Evolutionary conservation across 257 asterid genomes (phyloP), one percentile per base, ranked within the genome.

Genomic region (Solanum dulcamara): DNA sequence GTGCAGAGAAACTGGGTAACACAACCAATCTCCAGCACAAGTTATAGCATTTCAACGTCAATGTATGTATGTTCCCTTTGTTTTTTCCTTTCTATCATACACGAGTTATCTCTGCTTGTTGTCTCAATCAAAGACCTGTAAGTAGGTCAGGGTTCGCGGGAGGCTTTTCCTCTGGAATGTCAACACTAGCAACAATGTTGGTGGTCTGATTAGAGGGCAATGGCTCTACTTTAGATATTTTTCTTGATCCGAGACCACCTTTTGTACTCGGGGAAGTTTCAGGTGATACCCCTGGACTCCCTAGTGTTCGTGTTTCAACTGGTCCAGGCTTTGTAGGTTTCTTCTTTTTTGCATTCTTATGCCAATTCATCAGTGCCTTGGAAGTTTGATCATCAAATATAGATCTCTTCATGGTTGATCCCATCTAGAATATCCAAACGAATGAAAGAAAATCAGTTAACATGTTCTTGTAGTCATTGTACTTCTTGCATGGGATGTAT

Each of bases 341-440:
- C 60, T 20, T 71, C 30, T 42, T 92, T 91, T 92, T 94, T 0
- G 94, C 93, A 72, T 90, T 91, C 87, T 91, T 91, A 83, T 94
- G 97, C 99, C 99, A 96, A 40, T 89, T 94, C 95, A 89, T 90
- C 4, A 96, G 84, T 2, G 99, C 99, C 91, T 94, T 96, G 4
- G 95, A 92, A 0, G 99, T 96, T 90, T 96, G 97, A 53, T 96
- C 98, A 62, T 96, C 99, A 30, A 96, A 96, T 10, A 96, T 93
- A 35, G 97, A 91, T 90, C 89, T 92, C 88, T 96, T 96, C 93
- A 96, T 95, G 81, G 93, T 90, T 83, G 99, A 94, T 87, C 99
- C 99, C 99, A 96, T 96, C 98, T 94, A 81, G 28, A 55, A 37
- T 71, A 20, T 5, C 50, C 64, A 66, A 51, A 28, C 1, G 4